A percentile compares a stretch with the other conserved stretches of the same genome.
Evolutionary conservation across 2,329 filamentous ascomycete genomes (phyloP).

Genomic region (Colletotrichum sp.): DNA sequence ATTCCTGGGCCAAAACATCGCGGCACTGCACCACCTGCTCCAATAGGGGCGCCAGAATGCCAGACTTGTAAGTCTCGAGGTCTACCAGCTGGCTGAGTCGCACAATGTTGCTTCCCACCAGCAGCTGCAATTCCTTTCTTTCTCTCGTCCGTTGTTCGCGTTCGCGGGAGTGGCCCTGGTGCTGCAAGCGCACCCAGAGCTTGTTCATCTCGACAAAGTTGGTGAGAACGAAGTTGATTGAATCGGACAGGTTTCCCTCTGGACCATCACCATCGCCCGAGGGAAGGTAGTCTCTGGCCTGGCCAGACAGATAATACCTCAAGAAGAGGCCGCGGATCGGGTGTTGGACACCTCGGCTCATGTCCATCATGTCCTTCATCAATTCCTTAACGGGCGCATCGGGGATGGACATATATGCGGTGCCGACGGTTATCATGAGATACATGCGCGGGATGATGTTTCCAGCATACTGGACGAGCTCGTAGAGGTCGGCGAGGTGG

Average conservation of each 20-base stretch:
- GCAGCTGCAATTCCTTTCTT: conserved; percentile 89
- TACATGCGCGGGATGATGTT: conserved; percentile 97
- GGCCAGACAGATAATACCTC: conserved; percentile 94
- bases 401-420: conserved; percentile 98
- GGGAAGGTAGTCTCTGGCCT: conserved; percentile 89
- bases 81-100: conserved; percentile 95
- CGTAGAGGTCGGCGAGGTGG: conserved; percentile 96
- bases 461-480: conserved; percentile 96
- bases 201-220: conserved; percentile 99
- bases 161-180: conserved; percentile 96
- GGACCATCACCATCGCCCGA: conserved; percentile 84
- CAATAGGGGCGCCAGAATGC: conserved; percentile 85
- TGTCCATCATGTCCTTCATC: conserved; percentile 99
- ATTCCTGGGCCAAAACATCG: conserved; percentile 96
- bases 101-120: conserved; percentile 96
- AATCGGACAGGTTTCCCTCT: conserved; percentile 95
- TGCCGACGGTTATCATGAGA: conserved; percentile 98
- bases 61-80: conserved; percentile 89
- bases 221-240: conserved; percentile 96
- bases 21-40: conserved; percentile 98
- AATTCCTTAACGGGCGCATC: conserved; percentile 99
- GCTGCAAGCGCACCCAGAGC: conserved; percentile 95
- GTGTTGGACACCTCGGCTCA: conserved; percentile 97
- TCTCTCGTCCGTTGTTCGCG: conserved; percentile 93
- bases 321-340: conserved; percentile 94